A percentile compares a stretch with the other conserved stretches of the same genome.
Evolutionary conservation across 257 asterid species (phyloP).

Genomic region (Buddleja alternifolia): DNA sequence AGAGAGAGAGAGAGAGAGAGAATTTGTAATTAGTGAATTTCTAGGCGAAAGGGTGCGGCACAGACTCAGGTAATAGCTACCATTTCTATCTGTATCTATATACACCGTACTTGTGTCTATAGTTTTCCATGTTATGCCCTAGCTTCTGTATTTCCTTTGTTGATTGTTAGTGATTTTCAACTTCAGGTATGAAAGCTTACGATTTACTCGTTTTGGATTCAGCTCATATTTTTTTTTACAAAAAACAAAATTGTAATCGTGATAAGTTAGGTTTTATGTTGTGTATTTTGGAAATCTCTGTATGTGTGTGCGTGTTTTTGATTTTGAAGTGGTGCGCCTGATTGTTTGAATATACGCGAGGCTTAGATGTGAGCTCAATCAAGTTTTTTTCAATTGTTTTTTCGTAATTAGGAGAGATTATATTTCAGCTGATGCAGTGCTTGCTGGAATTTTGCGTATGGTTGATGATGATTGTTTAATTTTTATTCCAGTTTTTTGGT

Average conservation of each 20-base stretch:
- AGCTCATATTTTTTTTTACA: too few relatives aligned
- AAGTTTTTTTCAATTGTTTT: too few relatives aligned
- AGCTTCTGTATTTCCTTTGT: conserved; percentile 1
- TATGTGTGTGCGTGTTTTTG: too few relatives aligned
- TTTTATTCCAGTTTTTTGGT: neutral
- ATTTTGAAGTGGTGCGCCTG: too few relatives aligned
- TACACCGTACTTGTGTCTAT: neutral
- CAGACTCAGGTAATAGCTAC: conserved; percentile 43
- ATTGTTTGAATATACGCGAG: too few relatives aligned
- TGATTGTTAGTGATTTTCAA: neutral
- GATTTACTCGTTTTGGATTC: neutral
- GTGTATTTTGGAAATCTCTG: too few relatives aligned
- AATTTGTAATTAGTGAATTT: conserved; percentile 33
- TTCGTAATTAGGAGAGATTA: neutral
- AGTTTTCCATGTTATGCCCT: conserved; percentile 15
- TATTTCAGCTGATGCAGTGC: neutral
- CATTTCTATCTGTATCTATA: neutral
- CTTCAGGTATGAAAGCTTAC: conserved; percentile 21
- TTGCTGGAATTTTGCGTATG: neutral
- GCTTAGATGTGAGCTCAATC: too few relatives aligned
- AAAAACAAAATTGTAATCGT: conserved; percentile 1
- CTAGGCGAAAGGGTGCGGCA: conserved; percentile 60
- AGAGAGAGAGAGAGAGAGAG: conserved; percentile 4
- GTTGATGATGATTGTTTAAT: neutral
- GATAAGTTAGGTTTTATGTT: too few relatives aligned